phyloP scores from a whole-genome alignment of 176 grass and related monocot species.

The Themeda triandra region DNA sequence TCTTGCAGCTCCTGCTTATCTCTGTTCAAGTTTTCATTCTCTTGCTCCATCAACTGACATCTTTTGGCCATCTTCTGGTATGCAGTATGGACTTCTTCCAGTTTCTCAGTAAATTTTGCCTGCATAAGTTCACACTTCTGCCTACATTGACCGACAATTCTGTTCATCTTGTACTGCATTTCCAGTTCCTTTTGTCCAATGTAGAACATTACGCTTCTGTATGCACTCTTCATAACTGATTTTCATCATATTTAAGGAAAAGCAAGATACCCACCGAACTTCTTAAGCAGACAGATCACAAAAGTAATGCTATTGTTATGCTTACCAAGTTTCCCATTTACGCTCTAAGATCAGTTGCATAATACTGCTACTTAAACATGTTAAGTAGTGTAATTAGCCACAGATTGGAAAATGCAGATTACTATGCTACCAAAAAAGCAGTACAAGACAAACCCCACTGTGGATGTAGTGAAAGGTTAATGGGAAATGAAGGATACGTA shows the following conservation, averaged over 20 bases:
- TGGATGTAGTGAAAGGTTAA: neutral
- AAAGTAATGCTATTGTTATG: constrained; percentile 28
- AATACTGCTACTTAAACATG: neutral
- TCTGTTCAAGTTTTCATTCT: constrained; percentile 72
- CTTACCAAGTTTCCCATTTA: neutral
- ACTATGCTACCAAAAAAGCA: constrained; percentile 4
- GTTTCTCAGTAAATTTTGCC: constrained; percentile 84
- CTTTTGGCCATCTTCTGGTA: constrained; percentile 93
- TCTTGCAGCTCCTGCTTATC: constrained; percentile 96
- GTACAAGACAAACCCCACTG: neutral
- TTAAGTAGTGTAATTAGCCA: neutral
- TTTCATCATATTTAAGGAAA: constrained; percentile 32
- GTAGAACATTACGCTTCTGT: constrained; percentile 88
- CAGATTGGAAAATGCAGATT: neutral
- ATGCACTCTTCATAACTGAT: constrained; percentile 90
- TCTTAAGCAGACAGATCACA: constrained; percentile 12
- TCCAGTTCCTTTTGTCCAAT: constrained; percentile 90
- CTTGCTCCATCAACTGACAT: constrained; percentile 82
- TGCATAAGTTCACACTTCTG: constrained; percentile 87
- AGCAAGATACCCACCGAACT: neutral
- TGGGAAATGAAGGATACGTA: constrained; percentile 67
- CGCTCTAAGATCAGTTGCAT: neutral
- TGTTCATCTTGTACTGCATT: constrained; percentile 93
- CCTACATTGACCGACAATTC: constrained; percentile 64
- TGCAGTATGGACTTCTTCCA: constrained; percentile 74